Evolutionary conservation across 768 basidiomycete species (phyloP).

Genomic region (Podaxis sp.): DNA sequence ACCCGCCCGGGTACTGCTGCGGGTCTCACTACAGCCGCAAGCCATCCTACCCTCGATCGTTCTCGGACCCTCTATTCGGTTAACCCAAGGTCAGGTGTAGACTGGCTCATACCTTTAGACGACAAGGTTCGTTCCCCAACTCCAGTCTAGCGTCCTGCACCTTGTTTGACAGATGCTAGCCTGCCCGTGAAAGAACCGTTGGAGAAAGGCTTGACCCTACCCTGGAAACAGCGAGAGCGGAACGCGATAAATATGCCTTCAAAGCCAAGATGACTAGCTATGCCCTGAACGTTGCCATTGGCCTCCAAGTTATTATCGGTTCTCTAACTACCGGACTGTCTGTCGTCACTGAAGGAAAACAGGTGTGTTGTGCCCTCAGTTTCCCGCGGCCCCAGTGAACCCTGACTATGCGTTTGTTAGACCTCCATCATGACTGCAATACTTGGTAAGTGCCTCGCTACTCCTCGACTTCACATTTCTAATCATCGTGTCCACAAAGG

Average conservation of each 20-base stretch:
- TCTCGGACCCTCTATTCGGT: slow-evolving; percentile 4
- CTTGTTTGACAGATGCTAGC: background rate
- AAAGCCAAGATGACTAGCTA: slow-evolving; percentile 44
- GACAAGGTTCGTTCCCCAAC: slow-evolving; percentile 23
- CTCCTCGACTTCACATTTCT: background rate
- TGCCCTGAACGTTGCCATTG: slow-evolving; percentile 49
- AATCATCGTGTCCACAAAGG: slow-evolving; percentile 32
- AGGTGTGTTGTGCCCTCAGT: slow-evolving; percentile 28
- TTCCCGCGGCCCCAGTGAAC: background rate
- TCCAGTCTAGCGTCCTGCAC: background rate
- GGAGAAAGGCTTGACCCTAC: slow-evolving; percentile 56
- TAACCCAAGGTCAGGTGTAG: slow-evolving; percentile 26
- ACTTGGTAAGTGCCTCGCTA: slow-evolving; percentile 28
- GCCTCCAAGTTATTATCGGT: slow-evolving; percentile 61
- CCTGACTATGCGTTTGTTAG: slow-evolving; percentile 21
- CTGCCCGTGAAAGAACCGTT: slow-evolving; percentile 33
- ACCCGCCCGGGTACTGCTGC: background rate
- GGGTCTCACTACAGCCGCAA: background rate
- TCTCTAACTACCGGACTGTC: slow-evolving; percentile 66
- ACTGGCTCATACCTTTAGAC: slow-evolving; percentile 38
- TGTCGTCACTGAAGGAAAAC: slow-evolving; percentile 33
- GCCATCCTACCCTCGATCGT: background rate
- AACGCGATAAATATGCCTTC: slow-evolving; percentile 44
- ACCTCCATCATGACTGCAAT: slow-evolving; percentile 35
- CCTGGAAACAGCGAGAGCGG: slow-evolving; percentile 41